Conservation (phyloP, 2,329 filamentous ascomycete species). For the Didymella pomorum region DNA sequence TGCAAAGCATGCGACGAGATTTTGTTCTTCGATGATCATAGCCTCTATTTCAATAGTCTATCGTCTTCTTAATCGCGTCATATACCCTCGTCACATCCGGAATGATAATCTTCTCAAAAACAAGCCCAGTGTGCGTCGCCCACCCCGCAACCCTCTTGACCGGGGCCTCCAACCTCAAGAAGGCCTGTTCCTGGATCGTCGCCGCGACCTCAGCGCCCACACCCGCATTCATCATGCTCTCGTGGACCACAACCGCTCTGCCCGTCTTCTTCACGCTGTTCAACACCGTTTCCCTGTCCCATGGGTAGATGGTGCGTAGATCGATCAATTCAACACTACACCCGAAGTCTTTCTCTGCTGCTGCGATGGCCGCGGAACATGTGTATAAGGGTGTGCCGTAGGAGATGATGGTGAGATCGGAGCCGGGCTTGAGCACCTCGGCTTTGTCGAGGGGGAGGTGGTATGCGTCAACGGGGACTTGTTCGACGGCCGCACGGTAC, state of each 20-base stretch:
- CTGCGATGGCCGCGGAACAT: constrained; percentile 78
- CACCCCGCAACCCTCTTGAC: constrained; percentile 87
- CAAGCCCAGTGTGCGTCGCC: constrained; percentile 81
- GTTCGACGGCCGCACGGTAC: constrained; percentile 89
- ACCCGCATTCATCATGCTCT: constrained; percentile 89
- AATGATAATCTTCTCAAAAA: constrained; percentile 75
- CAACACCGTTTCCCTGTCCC: constrained; percentile 83
- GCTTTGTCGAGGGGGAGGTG: constrained; percentile 86
- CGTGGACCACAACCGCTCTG: constrained; percentile 85
- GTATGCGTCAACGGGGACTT: constrained; percentile 83
- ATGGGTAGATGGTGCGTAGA: constrained; percentile 86
- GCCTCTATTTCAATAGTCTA: constrained; percentile 55
- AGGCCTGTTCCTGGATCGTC: constrained; percentile 86
- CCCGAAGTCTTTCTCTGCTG: constrained; percentile 77
- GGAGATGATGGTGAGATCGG: constrained; percentile 82
- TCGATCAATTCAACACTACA: constrained; percentile 86
- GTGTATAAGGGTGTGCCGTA: constrained; percentile 91
- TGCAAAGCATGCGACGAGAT: no score
- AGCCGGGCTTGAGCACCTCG: constrained; percentile 81
- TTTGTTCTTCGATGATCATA: no score
- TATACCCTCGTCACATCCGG: constrained; percentile 79
- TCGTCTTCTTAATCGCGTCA: constrained; percentile 57
- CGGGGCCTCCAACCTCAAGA: constrained; percentile 83
- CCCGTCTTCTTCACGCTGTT: constrained; percentile 88
- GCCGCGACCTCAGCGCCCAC: constrained; percentile 90